A percentile compares a stretch with the other conserved stretches of the same genome.
Conservation (phyloP, 495 filamentous ascomycete species). For the Hyphodiscus hymeniophilus region DNA sequence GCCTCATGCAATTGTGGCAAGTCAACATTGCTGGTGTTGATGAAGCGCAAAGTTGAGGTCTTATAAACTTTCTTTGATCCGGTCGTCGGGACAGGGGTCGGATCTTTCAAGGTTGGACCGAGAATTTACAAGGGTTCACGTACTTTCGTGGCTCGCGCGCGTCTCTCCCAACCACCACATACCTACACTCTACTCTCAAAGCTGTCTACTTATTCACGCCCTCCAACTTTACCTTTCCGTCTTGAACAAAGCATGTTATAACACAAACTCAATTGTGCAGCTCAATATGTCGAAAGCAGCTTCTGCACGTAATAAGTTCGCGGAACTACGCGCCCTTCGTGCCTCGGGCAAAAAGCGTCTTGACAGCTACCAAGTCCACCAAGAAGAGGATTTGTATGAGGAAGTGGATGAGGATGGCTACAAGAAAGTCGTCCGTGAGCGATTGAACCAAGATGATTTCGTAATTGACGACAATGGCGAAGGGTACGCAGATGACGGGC, state of each 20-base stretch:
- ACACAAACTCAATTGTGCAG: constrained; percentile 3
- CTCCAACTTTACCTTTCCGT: constrained; percentile 1
- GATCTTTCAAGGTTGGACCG: no score
- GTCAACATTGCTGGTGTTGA: constrained; percentile 15
- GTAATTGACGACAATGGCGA: constrained; percentile 92
- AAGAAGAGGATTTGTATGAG: constrained; percentile 82
- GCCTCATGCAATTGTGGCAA: constrained; percentile 16
- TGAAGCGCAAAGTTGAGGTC: no score
- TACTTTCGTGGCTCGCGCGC: not conserved
- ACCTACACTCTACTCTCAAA: not conserved
- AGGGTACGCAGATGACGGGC: constrained; percentile 92
- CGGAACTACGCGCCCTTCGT: constrained; percentile 76
- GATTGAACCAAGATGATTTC: constrained; percentile 92
- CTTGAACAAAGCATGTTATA: constrained; percentile 9
- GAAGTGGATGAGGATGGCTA: constrained; percentile 96
- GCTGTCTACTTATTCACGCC: not conserved
- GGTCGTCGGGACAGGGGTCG: no score
- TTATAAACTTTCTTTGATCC: no score
- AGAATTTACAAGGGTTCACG: not conserved
- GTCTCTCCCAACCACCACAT: constrained; percentile 3
- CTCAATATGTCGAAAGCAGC: constrained; percentile 33
- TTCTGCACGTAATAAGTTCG: constrained; percentile 46
- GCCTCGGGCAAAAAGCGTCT: constrained; percentile 85
- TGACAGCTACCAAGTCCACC: constrained; percentile 79
- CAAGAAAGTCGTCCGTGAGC: constrained; percentile 85